phyloP scores from a whole-genome alignment of 1,139 yeast genomes.

The Neolecta irregularis region DNA sequence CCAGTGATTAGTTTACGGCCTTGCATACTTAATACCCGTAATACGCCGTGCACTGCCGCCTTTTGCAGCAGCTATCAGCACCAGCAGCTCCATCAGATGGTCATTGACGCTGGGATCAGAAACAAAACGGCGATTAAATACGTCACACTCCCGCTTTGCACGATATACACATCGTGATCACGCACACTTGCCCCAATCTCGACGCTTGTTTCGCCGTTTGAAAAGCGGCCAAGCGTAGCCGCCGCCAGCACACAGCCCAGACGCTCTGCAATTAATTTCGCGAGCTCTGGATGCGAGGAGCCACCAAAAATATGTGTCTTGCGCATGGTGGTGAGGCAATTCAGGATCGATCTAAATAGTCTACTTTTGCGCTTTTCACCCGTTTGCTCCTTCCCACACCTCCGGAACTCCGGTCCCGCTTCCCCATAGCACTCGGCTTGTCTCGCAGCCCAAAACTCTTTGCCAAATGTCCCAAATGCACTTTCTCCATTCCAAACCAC shows the following conservation, averaged over 20 bases:
- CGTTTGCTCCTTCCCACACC: too few species aligned
- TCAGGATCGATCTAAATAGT: too few species aligned
- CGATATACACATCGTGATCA: slow-evolving; percentile 91
- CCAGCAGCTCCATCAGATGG: slow-evolving; percentile 89
- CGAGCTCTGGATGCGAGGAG: slow-evolving; percentile 87
- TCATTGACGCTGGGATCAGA: slow-evolving; percentile 72
- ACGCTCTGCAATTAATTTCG: slow-evolving; percentile 73
- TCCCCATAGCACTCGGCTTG: slow-evolving; percentile 67
- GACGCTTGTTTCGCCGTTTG: slow-evolving; percentile 94
- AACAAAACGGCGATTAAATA: slow-evolving; percentile 27
- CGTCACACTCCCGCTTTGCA: slow-evolving; percentile 52
- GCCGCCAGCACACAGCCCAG: slow-evolving; percentile 94
- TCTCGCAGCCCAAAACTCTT: slow-evolving; percentile 89
- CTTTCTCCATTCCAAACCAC: slow-evolving; percentile 58
- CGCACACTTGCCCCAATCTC: slow-evolving; percentile 89
- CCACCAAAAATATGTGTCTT: slow-evolving; percentile 96
- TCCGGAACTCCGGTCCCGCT: too few species aligned
- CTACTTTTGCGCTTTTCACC: too few species aligned
- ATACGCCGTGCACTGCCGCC: slow-evolving; percentile 96
- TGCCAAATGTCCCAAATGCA: slow-evolving; percentile 92
- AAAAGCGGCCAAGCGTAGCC: slow-evolving; percentile 74
- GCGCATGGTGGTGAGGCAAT: too few species aligned
- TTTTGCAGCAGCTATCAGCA: slow-evolving; percentile 84
- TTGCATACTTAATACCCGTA: slow-evolving; percentile 28
- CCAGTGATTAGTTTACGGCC: not conserved